phyloP scores from a whole-genome alignment of 1,284 basidiomycete genomes.

The Ganoderma multipileum region DNA sequence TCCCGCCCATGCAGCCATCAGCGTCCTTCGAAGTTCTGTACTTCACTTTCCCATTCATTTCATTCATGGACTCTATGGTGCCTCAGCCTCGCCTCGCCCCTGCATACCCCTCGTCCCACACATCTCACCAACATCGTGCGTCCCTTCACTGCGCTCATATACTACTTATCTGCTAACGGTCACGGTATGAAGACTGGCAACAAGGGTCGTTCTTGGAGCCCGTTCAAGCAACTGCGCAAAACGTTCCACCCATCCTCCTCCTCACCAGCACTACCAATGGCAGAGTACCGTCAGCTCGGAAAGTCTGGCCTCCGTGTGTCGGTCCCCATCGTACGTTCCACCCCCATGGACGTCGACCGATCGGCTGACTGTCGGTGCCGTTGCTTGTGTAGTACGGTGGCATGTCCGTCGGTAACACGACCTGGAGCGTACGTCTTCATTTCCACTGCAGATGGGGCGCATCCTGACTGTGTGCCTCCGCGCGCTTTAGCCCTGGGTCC shows the following conservation, averaged over 20 bases:
- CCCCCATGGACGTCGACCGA: not conserved
- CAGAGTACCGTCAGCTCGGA: constrained; percentile 46
- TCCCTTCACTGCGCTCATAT: not conserved
- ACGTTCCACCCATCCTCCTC: not conserved
- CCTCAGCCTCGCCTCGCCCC: not conserved
- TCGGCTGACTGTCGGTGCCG: not conserved
- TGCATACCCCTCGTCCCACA: not conserved
- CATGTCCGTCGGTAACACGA: constrained; percentile 52
- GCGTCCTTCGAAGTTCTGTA: not conserved
- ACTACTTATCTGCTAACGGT: not conserved
- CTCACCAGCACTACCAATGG: not conserved
- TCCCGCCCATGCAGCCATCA: not conserved
- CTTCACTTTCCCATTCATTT: not conserved
- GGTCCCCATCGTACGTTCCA: constrained; percentile 46
- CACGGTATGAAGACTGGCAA: not conserved
- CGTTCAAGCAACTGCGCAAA: not conserved
- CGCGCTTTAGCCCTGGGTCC: constrained; percentile 44
- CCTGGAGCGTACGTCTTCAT: constrained; percentile 43
- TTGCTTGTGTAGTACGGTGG: constrained; percentile 45
- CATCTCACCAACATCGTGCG: not conserved
- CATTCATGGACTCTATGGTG: not conserved
- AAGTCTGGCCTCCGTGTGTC: constrained; percentile 58
- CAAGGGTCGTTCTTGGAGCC: not conserved
- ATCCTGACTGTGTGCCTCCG: not conserved
- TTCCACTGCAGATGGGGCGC: not conserved